Evolutionary conservation across 73 alveolate species (phyloP).

Genomic region (Durusdinium trenchii): DNA sequence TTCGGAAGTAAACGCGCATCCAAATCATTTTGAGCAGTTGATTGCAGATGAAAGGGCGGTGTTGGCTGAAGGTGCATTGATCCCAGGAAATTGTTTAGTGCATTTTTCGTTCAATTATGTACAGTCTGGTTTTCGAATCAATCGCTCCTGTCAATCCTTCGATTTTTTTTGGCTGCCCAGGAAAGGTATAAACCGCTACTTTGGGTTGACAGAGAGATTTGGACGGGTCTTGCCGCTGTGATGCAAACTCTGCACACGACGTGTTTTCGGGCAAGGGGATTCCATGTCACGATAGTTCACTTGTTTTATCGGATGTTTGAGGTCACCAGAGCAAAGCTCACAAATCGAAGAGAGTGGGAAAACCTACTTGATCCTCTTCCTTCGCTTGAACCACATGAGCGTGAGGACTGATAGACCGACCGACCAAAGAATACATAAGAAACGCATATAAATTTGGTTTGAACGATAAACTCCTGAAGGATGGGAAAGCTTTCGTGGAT

Average conservation of each 20-base stretch:
- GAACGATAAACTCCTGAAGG: too few species aligned
- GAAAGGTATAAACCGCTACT: not conserved
- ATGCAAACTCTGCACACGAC: too few species aligned
- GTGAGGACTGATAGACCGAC: too few species aligned
- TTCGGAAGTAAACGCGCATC: not conserved
- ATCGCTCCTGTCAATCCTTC: not conserved
- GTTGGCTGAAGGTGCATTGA: not conserved
- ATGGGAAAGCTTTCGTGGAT: not conserved
- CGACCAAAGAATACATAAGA: too few species aligned
- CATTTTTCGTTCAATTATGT: too few species aligned
- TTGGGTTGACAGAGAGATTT: not conserved
- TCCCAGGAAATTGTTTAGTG: not conserved
- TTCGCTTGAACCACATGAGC: not conserved
- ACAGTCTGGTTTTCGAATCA: not conserved
- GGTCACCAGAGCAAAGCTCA: not conserved
- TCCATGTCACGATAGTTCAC: not conserved
- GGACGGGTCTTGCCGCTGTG: not conserved
- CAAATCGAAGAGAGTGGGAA: not conserved
- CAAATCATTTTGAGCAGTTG: too few species aligned
- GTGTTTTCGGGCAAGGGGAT: too few species aligned
- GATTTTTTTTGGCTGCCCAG: not conserved
- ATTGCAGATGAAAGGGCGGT: not conserved
- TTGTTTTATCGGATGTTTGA: not conserved
- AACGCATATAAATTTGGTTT: too few species aligned
- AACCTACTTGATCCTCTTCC: not conserved